Evolutionary conservation across 805 yeast genomes (phyloP).

Genomic region (Clavispora fructus): DNA sequence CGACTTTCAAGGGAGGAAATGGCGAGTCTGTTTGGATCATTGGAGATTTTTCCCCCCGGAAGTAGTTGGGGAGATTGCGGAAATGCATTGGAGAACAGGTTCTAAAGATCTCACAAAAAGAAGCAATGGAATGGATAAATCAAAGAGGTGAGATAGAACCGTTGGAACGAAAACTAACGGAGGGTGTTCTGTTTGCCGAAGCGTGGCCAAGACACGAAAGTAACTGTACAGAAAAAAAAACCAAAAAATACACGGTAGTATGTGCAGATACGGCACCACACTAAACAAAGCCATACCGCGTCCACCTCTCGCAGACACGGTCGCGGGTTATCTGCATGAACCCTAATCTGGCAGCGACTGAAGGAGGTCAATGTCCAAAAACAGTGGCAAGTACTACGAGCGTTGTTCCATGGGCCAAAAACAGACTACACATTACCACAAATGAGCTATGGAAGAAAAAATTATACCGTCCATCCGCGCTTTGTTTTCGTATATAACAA

Average conservation of each 20-base stretch:
- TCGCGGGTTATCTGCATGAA: background rate
- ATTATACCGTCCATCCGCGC: background rate
- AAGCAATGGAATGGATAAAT: background rate
- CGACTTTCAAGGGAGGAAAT: constrained; percentile 67
- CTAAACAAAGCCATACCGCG: background rate
- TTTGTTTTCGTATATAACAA: background rate
- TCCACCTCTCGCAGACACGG: background rate
- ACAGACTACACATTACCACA: background rate
- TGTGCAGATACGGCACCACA: background rate
- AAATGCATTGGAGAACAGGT: constrained; percentile 8
- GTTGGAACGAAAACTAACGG: background rate
- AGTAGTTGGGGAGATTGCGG: constrained; percentile 16
- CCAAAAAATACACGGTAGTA: background rate
- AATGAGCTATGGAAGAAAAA: background rate
- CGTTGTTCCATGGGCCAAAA: background rate
- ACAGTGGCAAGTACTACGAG: background rate
- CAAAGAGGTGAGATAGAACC: too few species aligned
- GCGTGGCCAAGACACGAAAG: background rate
- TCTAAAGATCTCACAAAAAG: background rate
- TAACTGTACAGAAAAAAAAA: background rate
- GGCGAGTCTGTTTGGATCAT: constrained; percentile 39
- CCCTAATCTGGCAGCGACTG: background rate
- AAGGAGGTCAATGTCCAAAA: background rate
- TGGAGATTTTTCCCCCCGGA: constrained; percentile 16
- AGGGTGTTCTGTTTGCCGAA: background rate